These are phyloP conservation scores for Flaveria floridana DNA, from an alignment of 140 eudicot species.

Conservation along the genomic window DNA sequence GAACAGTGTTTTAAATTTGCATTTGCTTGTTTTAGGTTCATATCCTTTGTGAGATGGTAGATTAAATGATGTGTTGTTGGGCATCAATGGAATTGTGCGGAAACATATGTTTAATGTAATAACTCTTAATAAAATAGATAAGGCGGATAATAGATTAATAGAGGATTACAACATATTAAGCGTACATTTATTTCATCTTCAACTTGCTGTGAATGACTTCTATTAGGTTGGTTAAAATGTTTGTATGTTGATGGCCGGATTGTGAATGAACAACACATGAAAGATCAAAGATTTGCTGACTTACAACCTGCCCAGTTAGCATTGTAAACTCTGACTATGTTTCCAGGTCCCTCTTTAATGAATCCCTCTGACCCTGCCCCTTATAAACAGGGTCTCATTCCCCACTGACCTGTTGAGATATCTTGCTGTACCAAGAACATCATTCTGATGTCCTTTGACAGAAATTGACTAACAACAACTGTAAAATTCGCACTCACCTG, in stretches of 20 bases:
- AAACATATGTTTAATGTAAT: too few species aligned
- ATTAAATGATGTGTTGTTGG: too few species aligned
- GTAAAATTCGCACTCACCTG: background rate
- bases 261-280: background rate
- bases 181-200: too few species aligned
- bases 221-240: background rate
- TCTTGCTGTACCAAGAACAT: background rate
- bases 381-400: background rate
- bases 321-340: background rate
- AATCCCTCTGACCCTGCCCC: background rate
- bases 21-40: background rate
- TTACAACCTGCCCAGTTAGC: slow-evolving; percentile 3
- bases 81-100: too few species aligned
- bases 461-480: background rate
- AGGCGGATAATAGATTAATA: background rate
- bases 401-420: background rate
- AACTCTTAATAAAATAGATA: too few species aligned
- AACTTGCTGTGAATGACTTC: background rate
- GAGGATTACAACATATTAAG: background rate
- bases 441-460: background rate
- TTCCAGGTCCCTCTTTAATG: background rate
- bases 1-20: background rate
- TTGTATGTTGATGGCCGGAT: slow-evolving; percentile 3
- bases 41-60: background rate
- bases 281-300: background rate